phyloP scores from a whole-genome alignment of 176 grass and related monocot species.

The Tillandsia leiboldiana region DNA sequence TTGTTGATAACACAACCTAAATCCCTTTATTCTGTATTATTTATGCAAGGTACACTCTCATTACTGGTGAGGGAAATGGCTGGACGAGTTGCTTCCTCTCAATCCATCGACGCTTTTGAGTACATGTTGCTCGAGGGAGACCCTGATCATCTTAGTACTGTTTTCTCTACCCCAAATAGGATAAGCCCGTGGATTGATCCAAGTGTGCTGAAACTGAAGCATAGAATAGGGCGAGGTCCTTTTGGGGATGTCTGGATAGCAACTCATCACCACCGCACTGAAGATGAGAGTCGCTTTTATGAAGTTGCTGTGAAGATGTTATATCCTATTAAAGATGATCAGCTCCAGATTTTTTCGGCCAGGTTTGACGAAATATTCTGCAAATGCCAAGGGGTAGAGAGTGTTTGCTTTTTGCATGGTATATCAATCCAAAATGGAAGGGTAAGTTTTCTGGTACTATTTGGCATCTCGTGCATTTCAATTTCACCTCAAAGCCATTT shows the following conservation, averaged over 20 bases:
- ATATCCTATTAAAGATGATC: slow-evolving; percentile 78
- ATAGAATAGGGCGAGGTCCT: slow-evolving; percentile 79
- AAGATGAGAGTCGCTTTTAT: slow-evolving; percentile 58
- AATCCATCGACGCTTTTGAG: slow-evolving; percentile 51
- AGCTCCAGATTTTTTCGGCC: slow-evolving; percentile 51
- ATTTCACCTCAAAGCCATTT: too few relatives aligned
- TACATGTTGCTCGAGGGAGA: slow-evolving; percentile 91
- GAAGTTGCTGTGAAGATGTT: slow-evolving; percentile 96
- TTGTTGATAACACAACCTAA: not conserved
- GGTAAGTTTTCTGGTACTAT: slow-evolving; percentile 26
- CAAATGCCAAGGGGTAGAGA: slow-evolving; percentile 55
- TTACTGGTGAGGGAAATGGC: slow-evolving; percentile 31
- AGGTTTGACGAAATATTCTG: slow-evolving; percentile 80
- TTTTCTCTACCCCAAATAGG: slow-evolving; percentile 55
- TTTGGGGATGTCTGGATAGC: slow-evolving; percentile 96
- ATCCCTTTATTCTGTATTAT: not conserved
- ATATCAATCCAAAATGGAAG: slow-evolving; percentile 75
- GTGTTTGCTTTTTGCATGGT: slow-evolving; percentile 70
- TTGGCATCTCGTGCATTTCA: too few relatives aligned
- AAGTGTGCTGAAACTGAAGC: slow-evolving; percentile 50
- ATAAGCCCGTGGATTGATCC: slow-evolving; percentile 84
- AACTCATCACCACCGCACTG: slow-evolving; percentile 54
- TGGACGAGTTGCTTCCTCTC: slow-evolving; percentile 31
- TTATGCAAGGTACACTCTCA: slow-evolving; percentile 1
- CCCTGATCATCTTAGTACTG: slow-evolving; percentile 49